Percentiles rank a stretch among this genome's conserved stretches.
Evolutionary conservation across 179 eudicot genomes (phyloP).

Genomic region (Carnegiea gigantea): DNA sequence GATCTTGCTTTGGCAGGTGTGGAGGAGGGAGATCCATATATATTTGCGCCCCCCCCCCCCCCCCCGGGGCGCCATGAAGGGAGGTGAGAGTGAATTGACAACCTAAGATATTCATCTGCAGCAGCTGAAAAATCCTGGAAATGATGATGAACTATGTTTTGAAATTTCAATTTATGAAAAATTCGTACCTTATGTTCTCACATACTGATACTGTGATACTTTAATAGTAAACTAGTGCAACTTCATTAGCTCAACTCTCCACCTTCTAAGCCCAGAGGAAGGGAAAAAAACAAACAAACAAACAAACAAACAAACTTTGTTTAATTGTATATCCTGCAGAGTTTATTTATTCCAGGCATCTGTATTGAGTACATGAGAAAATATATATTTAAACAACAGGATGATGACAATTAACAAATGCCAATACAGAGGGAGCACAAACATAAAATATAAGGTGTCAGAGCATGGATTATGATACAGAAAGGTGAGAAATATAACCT

Average conservation of each 20-base stretch:
- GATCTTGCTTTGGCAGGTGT: no score
- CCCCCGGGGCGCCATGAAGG: no score
- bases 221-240: not conserved
- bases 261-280: not conserved
- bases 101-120: no score
- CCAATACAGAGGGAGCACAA: conserved; percentile 2
- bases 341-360: not conserved
- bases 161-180: not conserved
- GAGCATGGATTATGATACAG: not conserved
- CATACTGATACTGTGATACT: not conserved
- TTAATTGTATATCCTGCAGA: not conserved
- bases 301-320: not conserved
- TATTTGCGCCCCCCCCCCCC: no score
- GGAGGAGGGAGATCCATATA: no score
- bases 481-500: conserved; percentile 37
- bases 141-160: no score
- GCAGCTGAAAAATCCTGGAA: no score
- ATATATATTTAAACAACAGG: not conserved
- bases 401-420: not conserved
- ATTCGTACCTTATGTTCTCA: not conserved
- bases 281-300: no score
- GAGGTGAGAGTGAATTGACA: no score
- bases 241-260: not conserved
- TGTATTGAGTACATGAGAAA: not conserved
- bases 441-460: conserved; percentile 22